Evolutionary conservation across 169 alveolate species (phyloP).

Genomic region (Plasmodium berghei): DNA sequence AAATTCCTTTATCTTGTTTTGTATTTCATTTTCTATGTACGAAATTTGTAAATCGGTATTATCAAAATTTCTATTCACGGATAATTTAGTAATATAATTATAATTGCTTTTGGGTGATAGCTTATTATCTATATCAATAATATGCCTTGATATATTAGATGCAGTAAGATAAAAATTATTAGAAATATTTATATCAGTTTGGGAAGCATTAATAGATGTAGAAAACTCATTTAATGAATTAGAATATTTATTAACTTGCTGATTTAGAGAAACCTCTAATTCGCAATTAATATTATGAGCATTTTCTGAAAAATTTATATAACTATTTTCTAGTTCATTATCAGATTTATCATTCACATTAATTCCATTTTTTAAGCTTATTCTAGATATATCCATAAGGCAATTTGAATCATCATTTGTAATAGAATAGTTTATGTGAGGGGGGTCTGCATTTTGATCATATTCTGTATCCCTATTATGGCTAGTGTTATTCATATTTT

Average conservation of each 20-base stretch:
- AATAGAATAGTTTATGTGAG: conserved; percentile 2
- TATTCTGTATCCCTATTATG: not conserved
- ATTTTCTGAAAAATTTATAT: not conserved
- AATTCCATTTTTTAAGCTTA: not conserved
- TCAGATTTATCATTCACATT: not conserved
- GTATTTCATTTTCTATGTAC: conserved; percentile 72
- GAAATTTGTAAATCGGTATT: conserved; percentile 72
- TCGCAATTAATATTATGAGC: conserved; percentile 9
- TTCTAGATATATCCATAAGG: conserved; percentile 3
- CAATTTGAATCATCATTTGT: not conserved
- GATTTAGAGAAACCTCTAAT: conserved; percentile 21
- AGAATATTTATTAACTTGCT: conserved; percentile 5
- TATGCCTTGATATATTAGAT: conserved; percentile 28
- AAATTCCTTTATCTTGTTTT: conserved; percentile 55
- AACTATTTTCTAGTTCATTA: conserved; percentile 30
- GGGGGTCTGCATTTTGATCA: conserved; percentile 2
- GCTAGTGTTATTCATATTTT: not conserved
- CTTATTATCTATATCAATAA: conserved; percentile 13
- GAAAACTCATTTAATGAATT: conserved; percentile 17
- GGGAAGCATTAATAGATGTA: conserved; percentile 21
- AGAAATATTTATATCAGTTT: conserved; percentile 6
- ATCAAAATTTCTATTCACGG: conserved; percentile 51
- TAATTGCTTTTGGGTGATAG: not conserved
- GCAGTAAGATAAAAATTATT: conserved; percentile 14
- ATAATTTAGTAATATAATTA: conserved; percentile 39